Conservation (phyloP, 2,329 filamentous ascomycete genomes). For the Fusarium mexicanum region DNA sequence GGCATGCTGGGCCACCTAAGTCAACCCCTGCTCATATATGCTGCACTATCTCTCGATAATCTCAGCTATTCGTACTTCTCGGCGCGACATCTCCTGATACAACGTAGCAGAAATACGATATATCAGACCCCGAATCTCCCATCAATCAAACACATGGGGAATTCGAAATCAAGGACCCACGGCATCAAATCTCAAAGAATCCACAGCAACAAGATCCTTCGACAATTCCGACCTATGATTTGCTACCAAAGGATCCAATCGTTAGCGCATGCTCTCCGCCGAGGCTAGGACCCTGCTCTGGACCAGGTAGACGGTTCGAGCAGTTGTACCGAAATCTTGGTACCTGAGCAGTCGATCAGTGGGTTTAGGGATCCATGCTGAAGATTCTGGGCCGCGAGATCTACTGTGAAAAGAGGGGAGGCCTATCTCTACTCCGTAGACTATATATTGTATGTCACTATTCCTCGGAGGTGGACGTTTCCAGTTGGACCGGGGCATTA, state of each 20-base stretch:
- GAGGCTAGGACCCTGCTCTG: background rate
- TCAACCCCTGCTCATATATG: background rate
- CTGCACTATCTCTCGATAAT: background rate
- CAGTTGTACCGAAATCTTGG: background rate
- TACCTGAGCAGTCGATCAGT: background rate
- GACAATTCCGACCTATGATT: background rate
- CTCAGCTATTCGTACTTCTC: no score
- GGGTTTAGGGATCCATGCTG: background rate
- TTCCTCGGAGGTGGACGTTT: background rate
- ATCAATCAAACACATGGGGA: background rate
- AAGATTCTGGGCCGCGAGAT: background rate
- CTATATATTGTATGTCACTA: background rate
- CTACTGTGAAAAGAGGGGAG: background rate
- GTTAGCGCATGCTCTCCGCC: background rate
- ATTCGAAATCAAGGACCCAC: background rate
- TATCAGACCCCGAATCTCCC: background rate
- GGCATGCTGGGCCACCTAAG: background rate
- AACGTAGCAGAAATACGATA: background rate
- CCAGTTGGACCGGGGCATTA: background rate
- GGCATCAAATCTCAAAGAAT: background rate
- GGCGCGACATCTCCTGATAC: background rate
- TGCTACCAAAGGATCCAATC: background rate
- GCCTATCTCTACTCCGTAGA: background rate
- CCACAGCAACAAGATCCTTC: background rate
- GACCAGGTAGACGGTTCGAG: background rate